A percentile compares a stretch with the other conserved stretches of the same genome.
phyloP scores from a whole-genome alignment of 371 early-diverging fungal species.

The Gilbertella persicaria region DNA sequence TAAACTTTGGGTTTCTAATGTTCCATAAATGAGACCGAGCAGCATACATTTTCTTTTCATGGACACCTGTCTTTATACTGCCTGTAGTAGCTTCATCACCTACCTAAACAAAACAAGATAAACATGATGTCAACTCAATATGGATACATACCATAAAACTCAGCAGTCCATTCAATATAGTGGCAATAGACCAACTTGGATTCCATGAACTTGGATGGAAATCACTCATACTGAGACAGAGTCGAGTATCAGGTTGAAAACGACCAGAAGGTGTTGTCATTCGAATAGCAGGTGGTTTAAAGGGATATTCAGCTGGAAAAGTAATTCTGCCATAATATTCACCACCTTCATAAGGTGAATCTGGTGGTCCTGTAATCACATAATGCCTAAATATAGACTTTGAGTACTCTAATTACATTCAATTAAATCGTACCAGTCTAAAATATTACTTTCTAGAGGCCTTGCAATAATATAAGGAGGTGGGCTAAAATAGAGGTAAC shows the following conservation, averaged over 20 bases:
- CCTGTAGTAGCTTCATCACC: constrained; percentile 90
- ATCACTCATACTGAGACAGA: constrained; percentile 95
- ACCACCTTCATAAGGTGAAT: constrained; percentile 90
- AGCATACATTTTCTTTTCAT: constrained; percentile 80
- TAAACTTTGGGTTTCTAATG: constrained; percentile 69
- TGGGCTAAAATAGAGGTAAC: constrained; percentile 49
- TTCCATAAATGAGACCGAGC: constrained; percentile 82
- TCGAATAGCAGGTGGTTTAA: constrained; percentile 92
- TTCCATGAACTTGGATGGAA: constrained; percentile 95
- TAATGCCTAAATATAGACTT: constrained; percentile 74
- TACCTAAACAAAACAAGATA: constrained; percentile 37
- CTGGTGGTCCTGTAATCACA: constrained; percentile 91
- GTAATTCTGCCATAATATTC: constrained; percentile 94
- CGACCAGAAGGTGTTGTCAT: constrained; percentile 93
- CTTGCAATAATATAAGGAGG: constrained; percentile 81
- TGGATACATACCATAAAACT: constrained; percentile 84
- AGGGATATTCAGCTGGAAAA: constrained; percentile 97
- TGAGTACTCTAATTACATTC: background rate
- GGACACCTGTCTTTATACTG: constrained; percentile 76
- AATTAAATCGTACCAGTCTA: constrained; percentile 80
- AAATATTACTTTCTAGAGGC: constrained; percentile 91
- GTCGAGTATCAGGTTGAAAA: constrained; percentile 86
- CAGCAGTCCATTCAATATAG: constrained; percentile 92
- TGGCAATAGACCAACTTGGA: constrained; percentile 95
- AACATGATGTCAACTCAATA: constrained; percentile 22